phyloP scores from a whole-genome alignment of 352 stramenopile species.

The Phytophthora rubi region DNA sequence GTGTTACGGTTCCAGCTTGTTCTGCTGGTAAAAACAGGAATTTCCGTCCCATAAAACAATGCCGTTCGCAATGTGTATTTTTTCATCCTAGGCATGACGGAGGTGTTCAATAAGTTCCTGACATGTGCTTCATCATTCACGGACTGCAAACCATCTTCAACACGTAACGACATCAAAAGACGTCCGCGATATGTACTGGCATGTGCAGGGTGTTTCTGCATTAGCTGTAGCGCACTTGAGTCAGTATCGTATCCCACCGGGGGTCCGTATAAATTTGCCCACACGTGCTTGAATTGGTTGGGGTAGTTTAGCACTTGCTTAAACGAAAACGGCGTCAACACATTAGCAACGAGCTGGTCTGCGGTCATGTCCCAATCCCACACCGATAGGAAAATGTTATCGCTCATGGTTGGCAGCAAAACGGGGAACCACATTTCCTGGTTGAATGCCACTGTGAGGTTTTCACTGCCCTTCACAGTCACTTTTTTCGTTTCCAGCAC shows the following conservation, averaged over 20 bases:
- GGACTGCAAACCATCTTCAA: constrained; percentile 73
- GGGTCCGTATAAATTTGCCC: constrained; percentile 87
- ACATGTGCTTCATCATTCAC: constrained; percentile 73
- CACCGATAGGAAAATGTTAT: constrained; percentile 84
- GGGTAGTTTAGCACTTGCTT: constrained; percentile 70
- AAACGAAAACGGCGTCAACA: constrained; percentile 73
- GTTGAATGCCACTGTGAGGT: constrained; percentile 59
- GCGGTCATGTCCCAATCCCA: constrained; percentile 85
- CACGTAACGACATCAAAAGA: constrained; percentile 68
- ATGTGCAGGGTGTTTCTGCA: constrained; percentile 67
- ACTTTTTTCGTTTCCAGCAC: constrained; percentile 74
- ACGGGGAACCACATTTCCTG: constrained; percentile 91
- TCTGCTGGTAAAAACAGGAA: constrained; percentile 76
- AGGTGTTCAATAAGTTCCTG: constrained; percentile 60
- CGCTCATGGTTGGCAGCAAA: constrained; percentile 80
- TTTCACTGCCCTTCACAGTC: constrained; percentile 64
- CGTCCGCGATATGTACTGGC: constrained; percentile 84
- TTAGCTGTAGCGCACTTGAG: constrained; percentile 40
- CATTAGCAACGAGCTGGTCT: constrained; percentile 74
- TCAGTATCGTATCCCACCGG: constrained; percentile 66
- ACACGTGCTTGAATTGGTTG: constrained; percentile 62
- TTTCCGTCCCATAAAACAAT: constrained; percentile 83
- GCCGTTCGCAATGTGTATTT: constrained; percentile 69
- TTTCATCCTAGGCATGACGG: constrained; percentile 44
- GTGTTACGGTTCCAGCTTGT: constrained; percentile 74